Percentiles rank a stretch among this genome's conserved stretches.
Conservation (phyloP, 164 flowering plant species). For the Chimonanthus salicifolius region DNA sequence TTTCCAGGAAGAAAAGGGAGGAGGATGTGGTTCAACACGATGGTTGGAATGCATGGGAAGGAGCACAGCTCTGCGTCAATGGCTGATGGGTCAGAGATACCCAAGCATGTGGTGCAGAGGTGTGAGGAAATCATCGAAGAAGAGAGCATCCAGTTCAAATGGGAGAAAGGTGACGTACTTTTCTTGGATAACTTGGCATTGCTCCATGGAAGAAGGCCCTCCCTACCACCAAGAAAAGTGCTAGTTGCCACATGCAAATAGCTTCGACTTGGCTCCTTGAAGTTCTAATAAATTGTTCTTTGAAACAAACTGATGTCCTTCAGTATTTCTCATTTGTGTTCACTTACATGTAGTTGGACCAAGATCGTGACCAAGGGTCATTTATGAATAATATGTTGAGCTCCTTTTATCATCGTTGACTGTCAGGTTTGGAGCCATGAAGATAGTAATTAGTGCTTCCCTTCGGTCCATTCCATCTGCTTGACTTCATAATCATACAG, state of each 20-base stretch:
- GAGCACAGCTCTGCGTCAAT: slow-evolving; percentile 38
- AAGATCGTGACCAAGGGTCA: too few relatives aligned
- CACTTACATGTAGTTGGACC: too few relatives aligned
- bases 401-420: too few relatives aligned
- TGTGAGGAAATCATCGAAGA: slow-evolving; percentile 57
- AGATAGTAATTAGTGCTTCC: too few relatives aligned
- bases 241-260: slow-evolving; percentile 49
- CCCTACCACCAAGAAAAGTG: slow-evolving; percentile 51
- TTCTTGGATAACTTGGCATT: slow-evolving; percentile 54
- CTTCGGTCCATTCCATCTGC: too few relatives aligned
- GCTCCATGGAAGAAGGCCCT: slow-evolving; percentile 63
- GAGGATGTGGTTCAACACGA: slow-evolving; percentile 60
- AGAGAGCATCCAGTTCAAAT: slow-evolving; percentile 57
- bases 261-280: not conserved
- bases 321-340: too few relatives aligned
- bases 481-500: too few relatives aligned
- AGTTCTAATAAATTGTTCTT: too few relatives aligned
- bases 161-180: slow-evolving; percentile 62
- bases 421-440: too few relatives aligned
- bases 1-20: slow-evolving; percentile 48
- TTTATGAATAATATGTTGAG: too few relatives aligned
- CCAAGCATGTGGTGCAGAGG: slow-evolving; percentile 37
- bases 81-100: slow-evolving; percentile 54
- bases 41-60: slow-evolving; percentile 55
- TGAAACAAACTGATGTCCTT: too few relatives aligned